Evolutionary conservation across 345 rosid genomes (phyloP).

Genomic region (Cochlearia excelsa): DNA sequence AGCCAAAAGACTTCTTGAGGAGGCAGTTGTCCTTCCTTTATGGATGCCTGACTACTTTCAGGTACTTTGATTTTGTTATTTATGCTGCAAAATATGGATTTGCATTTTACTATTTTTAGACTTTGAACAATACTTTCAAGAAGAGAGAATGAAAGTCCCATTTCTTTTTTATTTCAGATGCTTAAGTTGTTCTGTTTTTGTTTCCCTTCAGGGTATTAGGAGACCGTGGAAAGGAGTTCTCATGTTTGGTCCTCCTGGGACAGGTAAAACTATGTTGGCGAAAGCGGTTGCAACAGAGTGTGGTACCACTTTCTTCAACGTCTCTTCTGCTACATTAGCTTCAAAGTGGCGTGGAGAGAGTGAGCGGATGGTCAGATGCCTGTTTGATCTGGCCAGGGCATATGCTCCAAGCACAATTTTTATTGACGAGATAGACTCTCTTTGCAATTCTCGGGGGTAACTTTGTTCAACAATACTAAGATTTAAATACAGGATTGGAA

Average conservation of each 20-base stretch:
- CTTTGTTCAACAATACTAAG: slow-evolving; percentile 19
- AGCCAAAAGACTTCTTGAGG: slow-evolving; percentile 97
- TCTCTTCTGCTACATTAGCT: slow-evolving; percentile 93
- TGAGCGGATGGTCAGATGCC: slow-evolving; percentile 95
- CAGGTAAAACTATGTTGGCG: slow-evolving; percentile 92
- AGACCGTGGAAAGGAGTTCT: slow-evolving; percentile 99
- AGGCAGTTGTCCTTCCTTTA: slow-evolving; percentile 99
- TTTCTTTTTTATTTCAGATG: background rate
- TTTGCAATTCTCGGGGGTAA: slow-evolving; percentile 96
- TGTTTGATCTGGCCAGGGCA: slow-evolving; percentile 94
- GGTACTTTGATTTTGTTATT: slow-evolving; percentile 43
- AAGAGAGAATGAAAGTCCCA: slow-evolving; percentile 4
- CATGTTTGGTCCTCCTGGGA: slow-evolving; percentile 99
- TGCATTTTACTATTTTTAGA: slow-evolving; percentile 4
- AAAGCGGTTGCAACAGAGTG: slow-evolving; percentile 99
- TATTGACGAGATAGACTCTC: slow-evolving; percentile 96
- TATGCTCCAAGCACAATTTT: slow-evolving; percentile 98
- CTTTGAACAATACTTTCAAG: slow-evolving; percentile 1
- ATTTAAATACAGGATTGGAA: background rate
- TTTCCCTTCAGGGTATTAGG: slow-evolving; percentile 75
- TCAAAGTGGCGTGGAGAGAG: slow-evolving; percentile 99
- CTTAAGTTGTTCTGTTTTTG: slow-evolving; percentile 1
- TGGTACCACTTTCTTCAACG: slow-evolving; percentile 95
- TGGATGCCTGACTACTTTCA: slow-evolving; percentile 99
- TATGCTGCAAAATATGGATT: background rate